Evolutionary conservation across 139 green algal genomes (phyloP), one percentile per base, ranked within the genome.

Genomic region (Mesostigma viride): DNA sequence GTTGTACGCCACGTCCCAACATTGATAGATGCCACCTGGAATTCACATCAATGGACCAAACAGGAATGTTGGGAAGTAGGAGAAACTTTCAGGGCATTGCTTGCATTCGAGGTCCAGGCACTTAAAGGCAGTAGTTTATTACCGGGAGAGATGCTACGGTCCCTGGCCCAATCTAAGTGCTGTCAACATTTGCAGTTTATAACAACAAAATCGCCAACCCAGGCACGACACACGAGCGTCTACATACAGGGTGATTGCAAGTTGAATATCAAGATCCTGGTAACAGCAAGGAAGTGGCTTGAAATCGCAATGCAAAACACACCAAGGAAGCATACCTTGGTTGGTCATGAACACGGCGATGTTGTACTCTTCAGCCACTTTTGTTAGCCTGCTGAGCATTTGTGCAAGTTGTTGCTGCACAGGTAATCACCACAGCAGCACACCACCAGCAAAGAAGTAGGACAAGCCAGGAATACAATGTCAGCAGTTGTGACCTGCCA

Each of bases 351-450:
- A 81, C 4, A 81, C 74, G 27, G 74, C 74, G n/a, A 79, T 64
- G 26, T 81, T 81, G 68, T 76, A 81, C 36, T 81, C 70, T 31
- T 81, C 74, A 30, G 74, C 75, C 24, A 81, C 75, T 35, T 80
- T 81, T 68, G 20, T 81, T 1, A 81, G 66, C 24, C 60, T 81
- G 11, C 68, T 79, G 11, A 81, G 51, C 64, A 80, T 81, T 58
- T 70, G 58, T 20, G 36, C 75, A 30, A 81, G 51, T 34, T 80
- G 82, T 80, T 81, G 74, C 72, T 81, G 74, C 58, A 73, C 1
- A 56, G 56, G 14, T 27, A 63, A 14, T 35, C 40, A 24, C 40
- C 14, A 14, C 14, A 51, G 14, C 11, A 8, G 8, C 14, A 14
- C 40, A 24, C 14, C 40, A 51, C 8, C 11, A 51, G 40, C 8